These are phyloP conservation scores for Austroboletus novae-zelandiae DNA, from an alignment of 1,284 basidiomycete species.

Conservation along the genomic window DNA sequence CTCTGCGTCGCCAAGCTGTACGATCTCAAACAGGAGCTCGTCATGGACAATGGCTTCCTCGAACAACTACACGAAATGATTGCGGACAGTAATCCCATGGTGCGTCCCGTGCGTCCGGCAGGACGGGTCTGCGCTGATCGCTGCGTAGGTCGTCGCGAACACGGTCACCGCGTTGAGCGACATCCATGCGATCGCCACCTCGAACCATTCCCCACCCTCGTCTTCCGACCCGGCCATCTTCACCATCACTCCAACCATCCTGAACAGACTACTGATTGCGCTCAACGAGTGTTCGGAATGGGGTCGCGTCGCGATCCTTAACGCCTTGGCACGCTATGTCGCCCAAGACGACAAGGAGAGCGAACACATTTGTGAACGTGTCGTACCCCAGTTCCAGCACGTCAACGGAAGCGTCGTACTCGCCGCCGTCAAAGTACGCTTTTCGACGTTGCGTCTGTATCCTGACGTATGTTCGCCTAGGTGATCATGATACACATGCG, in stretches of 20 bases:
- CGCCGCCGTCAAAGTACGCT: slow-evolving; percentile 84
- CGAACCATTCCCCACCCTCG: slow-evolving; percentile 46
- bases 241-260: slow-evolving; percentile 75
- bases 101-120: slow-evolving; percentile 34
- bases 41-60: slow-evolving; percentile 93
- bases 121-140: background rate
- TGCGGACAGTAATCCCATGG: slow-evolving; percentile 96
- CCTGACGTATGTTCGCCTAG: slow-evolving; percentile 37
- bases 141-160: slow-evolving; percentile 86
- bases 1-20: slow-evolving; percentile 96
- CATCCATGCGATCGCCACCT: slow-evolving; percentile 74
- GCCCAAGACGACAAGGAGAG: slow-evolving; percentile 89
- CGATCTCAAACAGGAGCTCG: slow-evolving; percentile 93
- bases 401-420: slow-evolving; percentile 94
- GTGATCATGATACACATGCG: slow-evolving; percentile 98
- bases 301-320: slow-evolving; percentile 93
- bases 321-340: slow-evolving; percentile 82
- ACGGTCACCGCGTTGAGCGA: slow-evolving; percentile 92
- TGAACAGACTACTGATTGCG: slow-evolving; percentile 91
- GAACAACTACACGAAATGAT: slow-evolving; percentile 89
- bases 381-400: slow-evolving; percentile 98
- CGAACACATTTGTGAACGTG: slow-evolving; percentile 98
- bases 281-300: slow-evolving; percentile 99
- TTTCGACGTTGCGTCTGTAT: slow-evolving; percentile 2
- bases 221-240: slow-evolving; percentile 72